phyloP scores from a whole-genome alignment of 208 protist genomes.

The Phytomonas francai region DNA sequence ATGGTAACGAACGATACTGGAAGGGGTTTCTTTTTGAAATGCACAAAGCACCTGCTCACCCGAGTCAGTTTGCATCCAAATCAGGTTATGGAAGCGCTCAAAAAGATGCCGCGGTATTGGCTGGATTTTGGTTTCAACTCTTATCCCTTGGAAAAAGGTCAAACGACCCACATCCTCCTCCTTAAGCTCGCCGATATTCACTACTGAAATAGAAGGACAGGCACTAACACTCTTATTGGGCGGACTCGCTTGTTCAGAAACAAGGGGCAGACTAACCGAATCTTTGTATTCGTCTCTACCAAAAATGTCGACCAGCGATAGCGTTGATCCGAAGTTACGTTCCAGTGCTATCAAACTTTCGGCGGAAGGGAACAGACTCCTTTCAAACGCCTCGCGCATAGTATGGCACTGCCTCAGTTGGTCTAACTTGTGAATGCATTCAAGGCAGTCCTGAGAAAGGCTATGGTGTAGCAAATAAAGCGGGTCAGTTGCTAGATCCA shows the following conservation, averaged over 20 bases:
- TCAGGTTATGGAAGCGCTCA: slow-evolving; percentile 38
- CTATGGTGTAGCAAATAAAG: slow-evolving; percentile 53
- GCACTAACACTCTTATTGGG: neutral
- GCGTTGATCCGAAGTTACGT: slow-evolving; percentile 73
- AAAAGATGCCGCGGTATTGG: slow-evolving; percentile 5
- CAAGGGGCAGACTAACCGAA: neutral
- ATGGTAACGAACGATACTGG: slow-evolving; percentile 67
- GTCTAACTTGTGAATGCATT: slow-evolving; percentile 47
- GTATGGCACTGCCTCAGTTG: slow-evolving; percentile 28
- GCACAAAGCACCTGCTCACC: slow-evolving; percentile 58
- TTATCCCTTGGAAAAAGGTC: slow-evolving; percentile 52
- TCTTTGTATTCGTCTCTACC: slow-evolving; percentile 28
- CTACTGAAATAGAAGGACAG: neutral
- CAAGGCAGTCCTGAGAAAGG: slow-evolving; percentile 64
- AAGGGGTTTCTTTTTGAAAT: slow-evolving; percentile 40
- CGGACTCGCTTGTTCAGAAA: neutral
- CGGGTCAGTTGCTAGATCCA: slow-evolving; percentile 34
- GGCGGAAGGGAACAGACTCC: slow-evolving; percentile 64
- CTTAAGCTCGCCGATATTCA: slow-evolving; percentile 5
- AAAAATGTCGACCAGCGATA: slow-evolving; percentile 72
- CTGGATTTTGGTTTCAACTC: slow-evolving; percentile 17
- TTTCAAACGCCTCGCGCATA: slow-evolving; percentile 42
- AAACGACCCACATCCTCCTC: slow-evolving; percentile 34
- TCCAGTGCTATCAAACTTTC: slow-evolving; percentile 70
- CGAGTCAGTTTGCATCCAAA: slow-evolving; percentile 55